A percentile compares a stretch with the other conserved stretches of the same genome.
These are phyloP conservation scores for Plectosphaerella sp. DNA, from an alignment of 2,329 filamentous ascomycete species.

Conservation along the genomic window DNA sequence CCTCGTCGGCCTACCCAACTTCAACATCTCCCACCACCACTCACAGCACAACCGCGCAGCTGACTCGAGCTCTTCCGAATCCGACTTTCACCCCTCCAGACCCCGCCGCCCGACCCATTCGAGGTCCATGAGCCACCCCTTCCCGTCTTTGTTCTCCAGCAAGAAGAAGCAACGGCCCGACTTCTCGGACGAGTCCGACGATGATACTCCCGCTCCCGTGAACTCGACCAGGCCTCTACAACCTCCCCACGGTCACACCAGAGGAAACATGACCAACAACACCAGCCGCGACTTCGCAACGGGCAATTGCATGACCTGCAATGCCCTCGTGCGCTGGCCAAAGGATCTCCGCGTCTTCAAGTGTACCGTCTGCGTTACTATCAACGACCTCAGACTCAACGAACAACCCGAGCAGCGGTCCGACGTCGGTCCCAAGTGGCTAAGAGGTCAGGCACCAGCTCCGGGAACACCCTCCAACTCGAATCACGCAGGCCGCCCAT, in stretches of 20 bases:
- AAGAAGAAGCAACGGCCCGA: slow-evolving; percentile 48
- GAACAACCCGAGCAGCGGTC: slow-evolving; percentile 3
- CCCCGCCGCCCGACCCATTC: slow-evolving; percentile 34
- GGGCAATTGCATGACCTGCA: slow-evolving; percentile 82
- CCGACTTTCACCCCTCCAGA: slow-evolving; percentile 27
- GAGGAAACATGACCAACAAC: slow-evolving; percentile 25
- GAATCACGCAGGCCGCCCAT: slow-evolving; percentile 2
- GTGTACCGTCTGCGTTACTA: slow-evolving; percentile 77
- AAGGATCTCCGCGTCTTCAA: slow-evolving; percentile 68
- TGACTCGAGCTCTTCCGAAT: slow-evolving; percentile 42
- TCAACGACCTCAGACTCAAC: slow-evolving; percentile 63
- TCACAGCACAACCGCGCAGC: slow-evolving; percentile 14
- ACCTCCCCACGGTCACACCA: slow-evolving; percentile 18
- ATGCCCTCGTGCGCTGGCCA: slow-evolving; percentile 75
- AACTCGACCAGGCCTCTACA: slow-evolving; percentile 12
- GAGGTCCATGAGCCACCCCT: slow-evolving; percentile 76
- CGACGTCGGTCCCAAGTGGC: slow-evolving; percentile 10
- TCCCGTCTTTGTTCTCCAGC: slow-evolving; percentile 64
- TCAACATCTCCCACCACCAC: slow-evolving; percentile 14
- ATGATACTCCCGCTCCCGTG: slow-evolving; percentile 15
- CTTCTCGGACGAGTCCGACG: slow-evolving; percentile 26
- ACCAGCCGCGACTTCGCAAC: slow-evolving; percentile 59
- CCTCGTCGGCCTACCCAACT: slow-evolving; percentile 15
- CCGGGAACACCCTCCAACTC: not conserved
- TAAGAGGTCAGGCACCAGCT: slow-evolving; percentile 8